Evolutionary conservation across 495 filamentous ascomycete genomes (phyloP), one percentile per base, ranked within the genome.

Genomic region (Lasiosphaeria miniovina): DNA sequence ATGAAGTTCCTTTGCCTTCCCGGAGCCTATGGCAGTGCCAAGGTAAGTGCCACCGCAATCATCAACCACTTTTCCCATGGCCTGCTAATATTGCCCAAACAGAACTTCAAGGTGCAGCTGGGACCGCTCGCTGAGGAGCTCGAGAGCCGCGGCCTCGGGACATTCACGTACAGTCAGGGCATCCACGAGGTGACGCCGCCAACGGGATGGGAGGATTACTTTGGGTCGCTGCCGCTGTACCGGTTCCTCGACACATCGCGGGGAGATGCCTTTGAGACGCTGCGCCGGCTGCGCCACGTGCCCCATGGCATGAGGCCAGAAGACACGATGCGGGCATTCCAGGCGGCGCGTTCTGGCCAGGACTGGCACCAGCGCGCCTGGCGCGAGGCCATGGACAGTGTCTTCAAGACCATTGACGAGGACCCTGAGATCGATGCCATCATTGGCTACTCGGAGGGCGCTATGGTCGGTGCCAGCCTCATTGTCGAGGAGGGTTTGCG

Each of bases 91-190:
- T 52, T 17, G 35, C 15, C 11, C 41, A 45, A 45, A 12, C 15
- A 81, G 80, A 84, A 82, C 69, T 82, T 84, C 54, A 68, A 72
- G 55, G 77, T 84, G 52, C 81, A 84, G 58, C 70, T 84, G 14
- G 75, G 80, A 10, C 81, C 81, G 3, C 68, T 84, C 34, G 71
- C 71, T 45, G 77, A 77, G 45, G 73, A 82, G 61, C 63, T 82
- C 55, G 65, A 72, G 33, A 58, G 62, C n/a, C 75, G 80, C 12
- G 66, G 71, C 12, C 65, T 74, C 8, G 77, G 72, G 10, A 68
- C 66, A 4, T 84, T 84, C 61, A 57, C 72, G 50, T 84, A 77
- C 63, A 77, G 72, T 49, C 77, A 82, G 54, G 81, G 79, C 0
- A 67, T 61, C 7, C 71, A 79, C 59, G 63, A 69, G 54, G 76